phyloP scores from a whole-genome alignment of 352 stramenopile genomes.

The Globisporangium lucens region DNA sequence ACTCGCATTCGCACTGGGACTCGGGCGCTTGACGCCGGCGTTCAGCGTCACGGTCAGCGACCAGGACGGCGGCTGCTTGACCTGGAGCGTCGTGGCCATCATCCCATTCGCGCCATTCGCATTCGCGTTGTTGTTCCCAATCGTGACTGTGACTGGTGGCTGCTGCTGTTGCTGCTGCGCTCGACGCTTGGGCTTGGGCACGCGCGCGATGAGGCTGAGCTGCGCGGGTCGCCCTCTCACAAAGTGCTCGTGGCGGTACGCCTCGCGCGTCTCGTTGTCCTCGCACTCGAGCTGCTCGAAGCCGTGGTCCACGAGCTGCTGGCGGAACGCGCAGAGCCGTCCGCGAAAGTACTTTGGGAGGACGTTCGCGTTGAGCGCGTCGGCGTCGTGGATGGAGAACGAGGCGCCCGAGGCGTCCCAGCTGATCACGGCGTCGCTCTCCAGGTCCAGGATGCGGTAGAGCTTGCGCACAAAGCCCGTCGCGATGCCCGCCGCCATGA shows the following conservation, averaged over 20 bases:
- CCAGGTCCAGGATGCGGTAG: conserved; percentile 77
- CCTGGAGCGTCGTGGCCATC: conserved; percentile 11
- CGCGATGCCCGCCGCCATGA: conserved; percentile 50
- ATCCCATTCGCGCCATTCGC: background rate
- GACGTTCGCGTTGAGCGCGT: conserved; percentile 50
- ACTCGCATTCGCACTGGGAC: conserved; percentile 2
- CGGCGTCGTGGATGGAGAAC: conserved; percentile 69
- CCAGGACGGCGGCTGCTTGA: background rate
- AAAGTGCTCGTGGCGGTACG: conserved; percentile 59
- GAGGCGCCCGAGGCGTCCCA: conserved; percentile 54
- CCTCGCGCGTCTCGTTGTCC: conserved; percentile 48
- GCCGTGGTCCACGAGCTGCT: conserved; percentile 74
- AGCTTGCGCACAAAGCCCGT: conserved; percentile 81
- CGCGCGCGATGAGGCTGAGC: conserved; percentile 57
- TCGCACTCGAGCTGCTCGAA: conserved; percentile 64
- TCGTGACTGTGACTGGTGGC: background rate
- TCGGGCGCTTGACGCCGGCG: conserved; percentile 23
- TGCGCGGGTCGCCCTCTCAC: conserved; percentile 40
- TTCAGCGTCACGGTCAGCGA: conserved; percentile 54
- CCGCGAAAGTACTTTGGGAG: conserved; percentile 72
- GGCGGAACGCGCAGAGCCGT: conserved; percentile 62
- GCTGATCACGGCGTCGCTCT: conserved; percentile 52
- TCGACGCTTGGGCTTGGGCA: conserved; percentile 19
- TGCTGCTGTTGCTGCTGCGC: conserved; percentile 7
- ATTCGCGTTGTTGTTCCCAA: background rate